phyloP scores from a whole-genome alignment of 768 basidiomycete genomes.

The Fibroporia radiculosa region DNA sequence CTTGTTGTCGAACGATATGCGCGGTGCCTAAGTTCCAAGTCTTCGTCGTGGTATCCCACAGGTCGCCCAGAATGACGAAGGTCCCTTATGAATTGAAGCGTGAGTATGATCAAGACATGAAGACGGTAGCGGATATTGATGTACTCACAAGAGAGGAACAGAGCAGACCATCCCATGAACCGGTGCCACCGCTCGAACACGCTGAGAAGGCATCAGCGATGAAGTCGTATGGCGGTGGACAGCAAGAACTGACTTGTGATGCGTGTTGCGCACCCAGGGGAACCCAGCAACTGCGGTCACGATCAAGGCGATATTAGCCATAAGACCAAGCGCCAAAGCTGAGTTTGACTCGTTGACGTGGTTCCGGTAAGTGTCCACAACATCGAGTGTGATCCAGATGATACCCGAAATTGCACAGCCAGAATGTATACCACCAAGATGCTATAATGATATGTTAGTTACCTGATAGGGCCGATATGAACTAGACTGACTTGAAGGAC shows the following conservation, averaged over 20 bases:
- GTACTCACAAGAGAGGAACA: slow-evolving; percentile 45
- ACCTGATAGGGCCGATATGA: slow-evolving; percentile 4
- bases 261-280: slow-evolving; percentile 74
- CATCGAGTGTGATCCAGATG: slow-evolving; percentile 59
- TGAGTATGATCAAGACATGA: background rate
- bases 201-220: slow-evolving; percentile 26
- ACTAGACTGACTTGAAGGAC: slow-evolving; percentile 43
- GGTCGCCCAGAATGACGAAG: slow-evolving; percentile 60
- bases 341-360: slow-evolving; percentile 44
- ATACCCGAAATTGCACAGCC: slow-evolving; percentile 68
- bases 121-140: background rate
- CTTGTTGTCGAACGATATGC: slow-evolving; percentile 56
- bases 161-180: slow-evolving; percentile 68
- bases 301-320: slow-evolving; percentile 49
- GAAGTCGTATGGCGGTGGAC: background rate
- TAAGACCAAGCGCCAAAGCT: slow-evolving; percentile 52
- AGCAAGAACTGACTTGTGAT: slow-evolving; percentile 56
- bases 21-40: slow-evolving; percentile 51
- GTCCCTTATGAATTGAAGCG: slow-evolving; percentile 37
- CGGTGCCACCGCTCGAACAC: slow-evolving; percentile 77
- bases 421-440: slow-evolving; percentile 75
- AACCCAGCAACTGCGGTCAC: slow-evolving; percentile 59
- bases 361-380: slow-evolving; percentile 47
- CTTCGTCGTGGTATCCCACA: slow-evolving; percentile 46
- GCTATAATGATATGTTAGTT: slow-evolving; percentile 22